Evolutionary conservation across 225 moss, liverwort and hornwort genomes (phyloP), one percentile per base, ranked within the genome.

Genomic region (Physcomitrellopsis africana): DNA sequence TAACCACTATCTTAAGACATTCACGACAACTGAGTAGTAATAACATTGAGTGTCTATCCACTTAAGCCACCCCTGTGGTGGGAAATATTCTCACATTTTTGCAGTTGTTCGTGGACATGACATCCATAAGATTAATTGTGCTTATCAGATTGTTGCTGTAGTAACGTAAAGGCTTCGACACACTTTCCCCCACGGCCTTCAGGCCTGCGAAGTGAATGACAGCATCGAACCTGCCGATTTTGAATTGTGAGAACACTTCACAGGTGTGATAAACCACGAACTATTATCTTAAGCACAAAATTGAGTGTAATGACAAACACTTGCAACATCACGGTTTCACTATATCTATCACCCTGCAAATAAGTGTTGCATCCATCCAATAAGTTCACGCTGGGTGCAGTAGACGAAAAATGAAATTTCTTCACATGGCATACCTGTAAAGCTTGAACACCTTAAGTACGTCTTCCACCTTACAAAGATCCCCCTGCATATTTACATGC

Each of bases 151-250:
- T 97, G 74, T 94, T 97, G 46, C 73, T 77, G 60, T 93, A 93
- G 68, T 94, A 94, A n/a, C 81, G 79, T 52, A 96, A 73, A 71
- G 93, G 96, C 79, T 93, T 96, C 3, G 90, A 84, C 67, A 92
- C 93, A 63, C 93, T 96, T 70, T 96, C 90, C 56, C 90, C 92
- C 1, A 93, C 90, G 14, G 96, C 96, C 83, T 96, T 93, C 79
- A 93, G 48, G 17, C 96, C 94, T 53, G 96, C 96, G 73, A 97
- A 97, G 82, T 97, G 96, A 76, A 97, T 90, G 17, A 94, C 96
- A 26, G 94, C 96, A 64, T 97, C 91, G 80, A 92, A 94, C 66
- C 96, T 96, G 92, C 79, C 65, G 75, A 69, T 55, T 8, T 22
- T 15, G 44, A 41, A 1, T 52, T 53, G 59, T 83, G 64, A 83